Conservation (phyloP, 352 stramenopile species). For the Globisporangium radiosum region DNA sequence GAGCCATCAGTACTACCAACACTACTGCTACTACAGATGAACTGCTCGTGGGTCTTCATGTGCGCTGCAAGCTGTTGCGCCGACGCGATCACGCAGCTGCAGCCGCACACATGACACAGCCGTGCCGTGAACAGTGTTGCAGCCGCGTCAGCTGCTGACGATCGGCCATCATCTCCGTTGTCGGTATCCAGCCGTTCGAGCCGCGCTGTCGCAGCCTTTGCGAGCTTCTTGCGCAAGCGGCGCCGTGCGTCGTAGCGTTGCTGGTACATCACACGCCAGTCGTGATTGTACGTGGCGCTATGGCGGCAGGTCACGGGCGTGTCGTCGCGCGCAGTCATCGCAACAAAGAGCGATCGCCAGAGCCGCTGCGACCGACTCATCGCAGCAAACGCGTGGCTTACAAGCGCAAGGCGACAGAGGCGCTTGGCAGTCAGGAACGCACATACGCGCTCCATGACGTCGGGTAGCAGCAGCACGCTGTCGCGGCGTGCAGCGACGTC, state of each 20-base stretch:
- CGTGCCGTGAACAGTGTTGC: conserved; percentile 16
- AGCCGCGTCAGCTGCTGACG: too few relatives aligned
- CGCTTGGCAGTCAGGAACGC: conserved; percentile 71
- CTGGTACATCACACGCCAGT: conserved; percentile 12
- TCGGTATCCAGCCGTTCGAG: neutral
- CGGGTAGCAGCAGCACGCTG: conserved; percentile 44
- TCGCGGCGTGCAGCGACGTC: conserved; percentile 15
- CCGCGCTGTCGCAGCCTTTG: neutral
- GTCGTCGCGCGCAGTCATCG: conserved; percentile 11
- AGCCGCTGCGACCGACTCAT: conserved; percentile 26
- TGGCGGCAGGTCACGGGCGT: conserved; percentile 20
- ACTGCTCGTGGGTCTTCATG: conserved; percentile 17
- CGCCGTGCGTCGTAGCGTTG: conserved; percentile 10
- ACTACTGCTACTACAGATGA: conserved; percentile 16
- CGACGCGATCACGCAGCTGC: conserved; percentile 25
- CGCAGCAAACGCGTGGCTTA: conserved; percentile 37
- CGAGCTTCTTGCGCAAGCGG: conserved; percentile 1
- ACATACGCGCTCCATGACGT: conserved; percentile 63
- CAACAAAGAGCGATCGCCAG: conserved; percentile 36
- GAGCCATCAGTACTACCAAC: neutral
- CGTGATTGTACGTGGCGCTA: conserved; percentile 22
- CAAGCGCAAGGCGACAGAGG: conserved; percentile 47
- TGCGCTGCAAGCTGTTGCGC: conserved; percentile 19
- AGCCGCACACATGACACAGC: conserved; percentile 33
- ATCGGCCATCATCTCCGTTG: neutral